Evolutionary conservation across 176 grass and related monocot species (phyloP).

Genomic region (Coix lacrymajobi): DNA sequence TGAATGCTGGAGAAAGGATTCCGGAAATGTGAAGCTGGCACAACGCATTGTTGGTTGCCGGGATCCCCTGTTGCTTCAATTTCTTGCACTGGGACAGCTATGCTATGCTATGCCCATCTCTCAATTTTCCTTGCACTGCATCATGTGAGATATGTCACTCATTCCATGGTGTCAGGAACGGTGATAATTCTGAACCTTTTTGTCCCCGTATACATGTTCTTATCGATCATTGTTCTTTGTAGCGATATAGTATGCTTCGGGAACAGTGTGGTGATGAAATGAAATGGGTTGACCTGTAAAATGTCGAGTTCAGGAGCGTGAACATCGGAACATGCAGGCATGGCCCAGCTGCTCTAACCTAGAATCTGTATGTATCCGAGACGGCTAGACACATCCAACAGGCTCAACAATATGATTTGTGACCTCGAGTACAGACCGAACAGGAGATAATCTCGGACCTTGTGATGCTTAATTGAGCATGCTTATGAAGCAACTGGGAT

Average conservation of each 20-base stretch:
- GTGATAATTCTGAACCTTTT: conserved; percentile 19
- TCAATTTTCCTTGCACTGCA: background rate
- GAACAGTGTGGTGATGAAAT: conserved; percentile 25
- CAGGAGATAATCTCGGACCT: background rate
- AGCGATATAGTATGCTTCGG: background rate
- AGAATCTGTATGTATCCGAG: conserved; percentile 11
- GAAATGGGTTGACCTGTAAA: conserved; percentile 36
- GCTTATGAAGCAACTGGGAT: background rate
- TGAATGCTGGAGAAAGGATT: conserved; percentile 17
- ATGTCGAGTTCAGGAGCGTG: background rate
- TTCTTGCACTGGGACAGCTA: conserved; percentile 17
- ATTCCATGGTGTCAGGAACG: conserved; percentile 30
- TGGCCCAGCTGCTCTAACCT: conserved; percentile 1
- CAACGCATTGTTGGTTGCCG: conserved; percentile 18
- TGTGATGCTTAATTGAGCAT: conserved; percentile 9
- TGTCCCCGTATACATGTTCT: conserved; percentile 7
- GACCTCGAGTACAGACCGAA: conserved; percentile 15
- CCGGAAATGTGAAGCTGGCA: conserved; percentile 27
- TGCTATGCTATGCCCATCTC: background rate
- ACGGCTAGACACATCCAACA: conserved; percentile 14
- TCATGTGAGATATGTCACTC: conserved; percentile 26
- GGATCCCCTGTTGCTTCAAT: conserved; percentile 22
- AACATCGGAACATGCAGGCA: background rate
- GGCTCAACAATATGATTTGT: background rate
- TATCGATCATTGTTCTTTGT: background rate